phyloP scores from a whole-genome alignment of 2,329 filamentous ascomycete genomes.

The Macrophomina tecta region DNA sequence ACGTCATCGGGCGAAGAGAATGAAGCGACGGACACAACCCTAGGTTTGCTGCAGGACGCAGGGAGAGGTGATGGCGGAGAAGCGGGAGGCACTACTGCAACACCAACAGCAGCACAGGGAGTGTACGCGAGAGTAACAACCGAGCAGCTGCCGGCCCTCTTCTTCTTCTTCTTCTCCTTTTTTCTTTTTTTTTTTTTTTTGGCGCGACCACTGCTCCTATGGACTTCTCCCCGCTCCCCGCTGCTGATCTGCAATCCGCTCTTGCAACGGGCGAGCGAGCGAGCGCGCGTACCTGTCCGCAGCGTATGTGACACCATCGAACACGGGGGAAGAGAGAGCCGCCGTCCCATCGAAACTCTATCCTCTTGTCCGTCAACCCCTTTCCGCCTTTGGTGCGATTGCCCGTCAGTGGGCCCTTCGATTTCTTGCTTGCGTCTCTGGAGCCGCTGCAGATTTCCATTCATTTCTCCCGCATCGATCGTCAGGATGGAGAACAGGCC shows the following conservation, averaged over 20 bases:
- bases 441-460: not conserved
- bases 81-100: not conserved
- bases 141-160: not conserved
- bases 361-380: not conserved
- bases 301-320: not conserved
- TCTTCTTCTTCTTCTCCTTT: too few relatives aligned
- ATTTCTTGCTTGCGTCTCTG: not conserved
- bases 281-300: not conserved
- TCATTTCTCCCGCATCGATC: conserved; percentile 1
- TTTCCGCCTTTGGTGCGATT: not conserved
- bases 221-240: not conserved
- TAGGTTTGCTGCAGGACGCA: conserved; percentile 17
- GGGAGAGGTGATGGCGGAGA: not conserved
- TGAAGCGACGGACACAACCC: not conserved
- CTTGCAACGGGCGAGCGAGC: not conserved
- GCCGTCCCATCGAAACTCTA: not conserved
- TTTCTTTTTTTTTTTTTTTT: too few relatives aligned
- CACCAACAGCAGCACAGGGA: not conserved
- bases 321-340: not conserved
- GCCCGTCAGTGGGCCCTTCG: not conserved
- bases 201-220: not conserved
- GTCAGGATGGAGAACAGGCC: not conserved
- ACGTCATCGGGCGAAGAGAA: not conserved
- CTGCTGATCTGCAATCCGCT: not conserved
- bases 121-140: not conserved